These are phyloP conservation scores for Beta macrorhiza DNA, from an alignment of 179 eudicot species.

Conservation along the genomic window DNA sequence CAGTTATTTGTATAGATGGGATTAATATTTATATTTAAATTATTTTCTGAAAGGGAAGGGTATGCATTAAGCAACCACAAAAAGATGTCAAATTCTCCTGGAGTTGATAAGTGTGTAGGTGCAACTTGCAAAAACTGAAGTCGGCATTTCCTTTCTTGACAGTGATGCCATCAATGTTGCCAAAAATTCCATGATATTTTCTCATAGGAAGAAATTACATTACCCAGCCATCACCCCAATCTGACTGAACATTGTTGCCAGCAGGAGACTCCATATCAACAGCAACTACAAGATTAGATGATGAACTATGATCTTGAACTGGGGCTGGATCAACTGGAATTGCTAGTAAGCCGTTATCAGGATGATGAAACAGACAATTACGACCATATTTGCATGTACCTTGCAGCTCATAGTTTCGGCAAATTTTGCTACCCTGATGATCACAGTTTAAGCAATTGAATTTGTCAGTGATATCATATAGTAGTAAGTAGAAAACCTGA, in stretches of 20 bases:
- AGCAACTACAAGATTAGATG: conserved; percentile 19
- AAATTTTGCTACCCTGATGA: conserved; percentile 45
- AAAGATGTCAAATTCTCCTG: conserved; percentile 12
- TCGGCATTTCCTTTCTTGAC: conserved; percentile 15
- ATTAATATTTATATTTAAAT: conserved; percentile 19
- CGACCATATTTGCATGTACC: conserved; percentile 46
- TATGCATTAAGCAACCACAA: conserved; percentile 21
- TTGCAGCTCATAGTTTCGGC: conserved; percentile 46
- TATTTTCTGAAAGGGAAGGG: conserved; percentile 12
- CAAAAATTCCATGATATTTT: conserved; percentile 10
- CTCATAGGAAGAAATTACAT: conserved; percentile 20
- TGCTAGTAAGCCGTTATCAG: conserved; percentile 26
- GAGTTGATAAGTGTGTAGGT: conserved; percentile 16
- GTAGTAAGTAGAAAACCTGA: not conserved
- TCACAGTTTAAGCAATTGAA: not conserved
- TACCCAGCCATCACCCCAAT: conserved; percentile 43
- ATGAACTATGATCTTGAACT: conserved; percentile 19
- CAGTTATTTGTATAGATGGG: conserved; percentile 14
- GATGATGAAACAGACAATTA: conserved; percentile 43
- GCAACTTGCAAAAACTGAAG: conserved; percentile 26
- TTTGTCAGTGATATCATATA: not conserved
- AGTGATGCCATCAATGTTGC: conserved; percentile 21
- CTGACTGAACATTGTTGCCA: conserved; percentile 20
- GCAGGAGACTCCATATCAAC: conserved; percentile 22
- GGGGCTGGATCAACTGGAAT: conserved; percentile 20